phyloP scores from a whole-genome alignment of 108 stramenopile genomes.

The Aurantiochytrium sp. region DNA sequence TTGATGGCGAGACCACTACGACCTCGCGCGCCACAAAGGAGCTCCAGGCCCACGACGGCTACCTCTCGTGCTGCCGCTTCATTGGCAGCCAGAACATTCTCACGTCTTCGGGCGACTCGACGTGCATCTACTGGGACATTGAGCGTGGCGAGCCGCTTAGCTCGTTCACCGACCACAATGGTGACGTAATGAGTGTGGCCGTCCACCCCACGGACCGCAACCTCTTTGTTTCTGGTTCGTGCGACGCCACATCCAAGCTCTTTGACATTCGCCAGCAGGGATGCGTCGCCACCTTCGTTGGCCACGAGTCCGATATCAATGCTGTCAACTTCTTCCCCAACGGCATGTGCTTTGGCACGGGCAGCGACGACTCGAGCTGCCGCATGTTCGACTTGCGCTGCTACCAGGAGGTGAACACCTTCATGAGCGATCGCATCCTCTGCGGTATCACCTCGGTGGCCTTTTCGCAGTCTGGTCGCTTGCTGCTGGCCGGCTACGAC shows the following conservation, averaged over 20 bases:
- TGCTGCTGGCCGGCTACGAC: constrained; percentile 57
- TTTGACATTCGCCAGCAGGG: constrained; percentile 79
- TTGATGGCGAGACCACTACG: constrained; percentile 50
- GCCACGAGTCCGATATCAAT: constrained; percentile 95
- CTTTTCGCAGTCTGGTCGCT: constrained; percentile 16
- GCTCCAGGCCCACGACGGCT: constrained; percentile 94
- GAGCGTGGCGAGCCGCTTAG: constrained; percentile 65
- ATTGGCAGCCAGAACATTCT: constrained; percentile 70
- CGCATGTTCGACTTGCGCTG: constrained; percentile 88
- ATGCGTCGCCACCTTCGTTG: constrained; percentile 79
- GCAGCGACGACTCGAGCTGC: constrained; percentile 86
- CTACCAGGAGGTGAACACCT: constrained; percentile 76
- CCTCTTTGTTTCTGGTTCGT: constrained; percentile 84
- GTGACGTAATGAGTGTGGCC: constrained; percentile 83
- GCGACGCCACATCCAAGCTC: constrained; percentile 89
- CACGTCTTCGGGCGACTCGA: constrained; percentile 89
- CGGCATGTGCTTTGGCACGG: constrained; percentile 75
- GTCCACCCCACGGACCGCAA: constrained; percentile 69
- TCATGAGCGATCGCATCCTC: constrained; percentile 58
- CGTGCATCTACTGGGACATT: constrained; percentile 92
- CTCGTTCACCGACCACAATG: constrained; percentile 84
- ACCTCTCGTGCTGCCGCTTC: constrained; percentile 93
- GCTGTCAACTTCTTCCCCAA: constrained; percentile 87
- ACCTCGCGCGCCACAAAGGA: constrained; percentile 63
- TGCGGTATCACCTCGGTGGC: constrained; percentile 23